Evolutionary conservation across 179 eudicot genomes (phyloP).

Genomic region (Silene noctiflora): DNA sequence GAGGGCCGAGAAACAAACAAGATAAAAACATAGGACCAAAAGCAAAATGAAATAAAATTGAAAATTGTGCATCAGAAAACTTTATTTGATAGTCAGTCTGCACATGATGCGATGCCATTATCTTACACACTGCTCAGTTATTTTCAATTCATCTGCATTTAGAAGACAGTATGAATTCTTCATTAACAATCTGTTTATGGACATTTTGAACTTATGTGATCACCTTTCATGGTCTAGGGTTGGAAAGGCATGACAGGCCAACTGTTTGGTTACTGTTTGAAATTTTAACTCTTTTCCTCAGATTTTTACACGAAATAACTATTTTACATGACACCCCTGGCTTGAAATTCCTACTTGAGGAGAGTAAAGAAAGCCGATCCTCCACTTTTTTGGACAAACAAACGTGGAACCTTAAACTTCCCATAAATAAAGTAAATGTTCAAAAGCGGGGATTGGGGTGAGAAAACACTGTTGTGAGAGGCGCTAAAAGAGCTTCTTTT

Average conservation of each 20-base stretch:
- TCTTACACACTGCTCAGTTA: slow-evolving; percentile 1
- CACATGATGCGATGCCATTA: neutral
- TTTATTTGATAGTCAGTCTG: neutral
- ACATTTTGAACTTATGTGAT: neutral
- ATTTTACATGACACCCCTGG: neutral
- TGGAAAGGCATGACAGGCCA: neutral
- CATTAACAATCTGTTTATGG: neutral
- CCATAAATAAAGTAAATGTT: neutral
- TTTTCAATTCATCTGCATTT: slow-evolving; percentile 3
- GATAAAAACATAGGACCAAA: neutral
- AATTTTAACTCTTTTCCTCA: neutral
- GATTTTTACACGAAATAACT: neutral
- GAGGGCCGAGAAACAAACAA: too few relatives aligned
- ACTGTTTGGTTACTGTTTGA: neutral
- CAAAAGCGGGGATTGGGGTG: neutral
- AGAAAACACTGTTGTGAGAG: neutral
- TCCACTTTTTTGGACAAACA: neutral
- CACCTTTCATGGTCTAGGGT: neutral
- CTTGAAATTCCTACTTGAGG: neutral
- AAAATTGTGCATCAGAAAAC: neutral
- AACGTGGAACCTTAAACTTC: neutral
- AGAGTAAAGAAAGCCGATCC: neutral
- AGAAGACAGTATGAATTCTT: neutral
- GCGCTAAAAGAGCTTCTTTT: neutral
- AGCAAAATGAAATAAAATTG: neutral